Evolutionary conservation across 441 rosid species (phyloP).

Genomic region (Erodium texanum): DNA sequence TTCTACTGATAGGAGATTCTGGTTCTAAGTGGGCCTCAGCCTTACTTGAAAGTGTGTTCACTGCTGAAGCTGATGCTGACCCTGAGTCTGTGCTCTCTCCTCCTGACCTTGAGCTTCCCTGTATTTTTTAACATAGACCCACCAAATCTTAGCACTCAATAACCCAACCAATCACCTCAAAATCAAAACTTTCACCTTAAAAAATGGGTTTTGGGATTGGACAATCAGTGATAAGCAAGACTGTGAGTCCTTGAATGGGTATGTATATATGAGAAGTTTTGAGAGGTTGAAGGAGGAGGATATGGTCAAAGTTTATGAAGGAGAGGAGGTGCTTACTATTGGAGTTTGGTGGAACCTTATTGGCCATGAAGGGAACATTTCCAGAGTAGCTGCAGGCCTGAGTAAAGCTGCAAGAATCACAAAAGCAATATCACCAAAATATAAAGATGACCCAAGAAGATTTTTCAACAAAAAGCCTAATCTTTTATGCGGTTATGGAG

Average conservation of each 20-base stretch:
- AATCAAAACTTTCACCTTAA: slow-evolving; percentile 12
- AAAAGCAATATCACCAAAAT: slow-evolving; percentile 30
- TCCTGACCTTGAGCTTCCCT: slow-evolving; percentile 87
- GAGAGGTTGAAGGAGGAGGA: slow-evolving; percentile 20
- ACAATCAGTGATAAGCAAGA: too few species aligned
- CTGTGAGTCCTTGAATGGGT: neutral
- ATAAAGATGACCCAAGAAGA: slow-evolving; percentile 10
- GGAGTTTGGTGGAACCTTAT: slow-evolving; percentile 90
- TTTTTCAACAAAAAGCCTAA: slow-evolving; percentile 6
- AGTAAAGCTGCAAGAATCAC: slow-evolving; percentile 71
- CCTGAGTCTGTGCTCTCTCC: slow-evolving; percentile 87
- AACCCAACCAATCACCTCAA: too few species aligned
- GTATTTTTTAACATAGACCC: slow-evolving; percentile 15
- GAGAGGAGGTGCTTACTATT: slow-evolving; percentile 43
- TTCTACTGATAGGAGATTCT: slow-evolving; percentile 76
- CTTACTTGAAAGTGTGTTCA: slow-evolving; percentile 62
- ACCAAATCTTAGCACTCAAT: too few species aligned
- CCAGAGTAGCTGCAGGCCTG: slow-evolving; percentile 94
- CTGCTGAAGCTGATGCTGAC: slow-evolving; percentile 35
- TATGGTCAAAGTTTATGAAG: slow-evolving; percentile 46
- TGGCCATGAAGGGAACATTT: slow-evolving; percentile 99
- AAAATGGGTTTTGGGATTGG: slow-evolving; percentile 9
- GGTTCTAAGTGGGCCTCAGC: slow-evolving; percentile 56
- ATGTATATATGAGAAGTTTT: too few species aligned
- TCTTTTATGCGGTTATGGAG: slow-evolving; percentile 39